Conservation (phyloP, 208 protist species). For the Naegleria fowleri region DNA sequence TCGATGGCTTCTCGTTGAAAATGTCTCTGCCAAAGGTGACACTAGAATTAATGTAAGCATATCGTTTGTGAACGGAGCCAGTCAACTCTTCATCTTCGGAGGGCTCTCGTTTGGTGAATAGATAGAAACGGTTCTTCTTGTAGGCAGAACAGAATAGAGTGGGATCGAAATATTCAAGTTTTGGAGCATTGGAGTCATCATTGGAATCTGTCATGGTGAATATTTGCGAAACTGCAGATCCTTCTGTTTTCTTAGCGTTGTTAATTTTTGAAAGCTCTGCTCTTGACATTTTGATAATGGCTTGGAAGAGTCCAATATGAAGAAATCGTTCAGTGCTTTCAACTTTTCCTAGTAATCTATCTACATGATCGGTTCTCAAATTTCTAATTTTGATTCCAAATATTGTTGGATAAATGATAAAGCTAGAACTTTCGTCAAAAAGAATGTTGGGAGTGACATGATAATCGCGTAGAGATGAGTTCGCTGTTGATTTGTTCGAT, state of each 20-base stretch:
- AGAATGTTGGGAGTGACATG: conserved; percentile 39
- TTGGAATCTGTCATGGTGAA: neutral
- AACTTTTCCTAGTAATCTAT: conserved; percentile 45
- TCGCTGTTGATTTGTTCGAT: neutral
- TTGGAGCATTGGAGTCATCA: neutral
- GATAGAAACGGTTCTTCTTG: conserved; percentile 68
- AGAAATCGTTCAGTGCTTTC: conserved; percentile 71
- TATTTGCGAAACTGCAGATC: neutral
- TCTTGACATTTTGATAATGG: conserved; percentile 18
- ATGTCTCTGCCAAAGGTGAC: conserved; percentile 58
- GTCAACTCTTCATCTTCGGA: conserved; percentile 43
- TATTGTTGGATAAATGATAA: conserved; percentile 73
- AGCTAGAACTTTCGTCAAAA: conserved; percentile 67
- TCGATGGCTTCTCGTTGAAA: conserved; percentile 73
- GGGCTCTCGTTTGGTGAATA: conserved; percentile 64
- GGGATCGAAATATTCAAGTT: conserved; percentile 52
- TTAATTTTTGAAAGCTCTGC: conserved; percentile 23
- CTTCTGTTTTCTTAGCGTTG: neutral
- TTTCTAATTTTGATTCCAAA: conserved; percentile 75
- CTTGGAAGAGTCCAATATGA: conserved; percentile 64
- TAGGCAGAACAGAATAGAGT: conserved; percentile 63
- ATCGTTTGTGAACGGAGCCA: neutral
- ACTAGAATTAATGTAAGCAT: neutral
- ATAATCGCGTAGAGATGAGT: neutral
- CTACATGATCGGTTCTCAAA: conserved; percentile 52